Evolutionary conservation across 1,284 basidiomycete species (phyloP), one percentile per base, ranked within the genome.

Genomic region (Irpex rosettiformis): DNA sequence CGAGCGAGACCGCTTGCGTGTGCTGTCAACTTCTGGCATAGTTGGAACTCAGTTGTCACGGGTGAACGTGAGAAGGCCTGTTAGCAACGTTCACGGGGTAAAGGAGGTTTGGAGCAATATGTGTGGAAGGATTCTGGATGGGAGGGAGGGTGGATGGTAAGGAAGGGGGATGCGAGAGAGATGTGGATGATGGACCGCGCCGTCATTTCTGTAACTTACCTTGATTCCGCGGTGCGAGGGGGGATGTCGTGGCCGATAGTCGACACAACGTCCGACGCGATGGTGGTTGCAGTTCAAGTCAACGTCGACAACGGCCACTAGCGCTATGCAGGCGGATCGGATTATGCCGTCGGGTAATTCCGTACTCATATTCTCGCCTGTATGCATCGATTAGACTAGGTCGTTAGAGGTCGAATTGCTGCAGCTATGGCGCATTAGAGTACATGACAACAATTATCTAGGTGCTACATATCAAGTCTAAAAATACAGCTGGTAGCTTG

Each of bases 1-100:
- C 58, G 90, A 92, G 71, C 89, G 88, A 65, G 91, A 93, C 67
- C 91, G 85, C 76, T 93, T 92, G 75, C 90, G 86, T 71, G 79
- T 89, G 65, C 80, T 79, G 77, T 91, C 89, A 79, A 82, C 80
- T 79, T 88, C 88, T 88, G 86, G 84, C 86, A 89, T 89, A 73
- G 80, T 83, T 79, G 79, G 61, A 64, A 75, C 77, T 73, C 71
- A 77, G 79, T 73, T 64, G 65, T 67, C 62, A 57, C 53, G 57
- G 66, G 24, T 54, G n/a, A 62, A 59, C 55, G 62, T 62, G 63
- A 61, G 51, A 67, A 58, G 64, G 66, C 66, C 63, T 67, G 67
- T 67, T 61, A 66, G 68, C 61, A 67, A 65, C 64, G 62, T 62
- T 65, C 64, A 62, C 62, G 66, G 62, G 59, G 40, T 60, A 65